Base-by-base conservation (phyloP, 2,329 filamentous ascomycete species). In the Bipolaris gigantea region DNA sequence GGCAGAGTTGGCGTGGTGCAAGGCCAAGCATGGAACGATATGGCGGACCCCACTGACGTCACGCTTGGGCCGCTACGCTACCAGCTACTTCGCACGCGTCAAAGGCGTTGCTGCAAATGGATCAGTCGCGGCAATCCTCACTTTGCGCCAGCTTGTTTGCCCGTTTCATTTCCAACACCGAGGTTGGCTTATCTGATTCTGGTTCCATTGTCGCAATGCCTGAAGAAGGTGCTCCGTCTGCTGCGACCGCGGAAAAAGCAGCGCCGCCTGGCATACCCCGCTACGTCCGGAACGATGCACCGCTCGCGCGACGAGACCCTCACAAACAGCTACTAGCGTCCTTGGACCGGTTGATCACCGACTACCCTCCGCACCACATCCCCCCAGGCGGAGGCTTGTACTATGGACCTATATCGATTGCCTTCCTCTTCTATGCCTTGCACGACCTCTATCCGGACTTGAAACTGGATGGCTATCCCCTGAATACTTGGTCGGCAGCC, bases 321-420 rank as follows among this genome's bases (percentile, higher is more conserved):
- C 73, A 78, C 68, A 80, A 80, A 55, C 79, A 81, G 64, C 71
- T 81, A 57, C 70, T 80, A 61, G 78, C 79, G 50, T 81, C 78
- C 15, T 71, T 81, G 46, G 76, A 75, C 30, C 78, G 79, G 53
- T 73, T 81, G 35, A 75, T 81, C 40, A 78, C 71, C 44, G 72
- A 79, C 10, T 67, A 79, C 60, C 79, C 79, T 40, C 79, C 79
- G 18, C 74, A 78, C 40, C 69, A 72, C 39, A 65, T 80, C 42
- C 71, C 72, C 27, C 77, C 79, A 9, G 75, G 76, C 41, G 79
- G 79, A 35, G 79, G 79, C 19, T 73, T 81, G 25, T 81, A 79
- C 70, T 77, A 80, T 66, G 79, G 79, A 15, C 78, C 79, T 8
- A 76, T 79, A 41, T 77, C 74, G 43, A 74, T 81, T 38, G 79